These are phyloP conservation scores for Scedosporium apiospermum DNA, from an alignment of 2,329 filamentous ascomycete genomes.

Conservation along the genomic window DNA sequence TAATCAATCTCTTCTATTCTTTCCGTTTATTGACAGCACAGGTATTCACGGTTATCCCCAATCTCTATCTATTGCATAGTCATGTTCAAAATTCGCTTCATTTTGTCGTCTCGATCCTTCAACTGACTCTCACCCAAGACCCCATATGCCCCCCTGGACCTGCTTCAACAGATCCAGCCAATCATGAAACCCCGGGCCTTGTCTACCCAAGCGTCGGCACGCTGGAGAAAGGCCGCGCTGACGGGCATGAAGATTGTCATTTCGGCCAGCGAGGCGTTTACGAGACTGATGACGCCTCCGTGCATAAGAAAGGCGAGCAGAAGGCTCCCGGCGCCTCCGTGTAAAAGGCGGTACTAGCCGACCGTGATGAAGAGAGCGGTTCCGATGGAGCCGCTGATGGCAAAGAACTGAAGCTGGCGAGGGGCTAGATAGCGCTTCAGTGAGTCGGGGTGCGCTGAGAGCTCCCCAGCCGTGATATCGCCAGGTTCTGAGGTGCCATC, in stretches of 20 bases:
- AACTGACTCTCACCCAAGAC: too few species aligned
- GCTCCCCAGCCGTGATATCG: not conserved
- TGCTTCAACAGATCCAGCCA: too few species aligned
- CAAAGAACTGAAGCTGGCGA: slow-evolving; percentile 48
- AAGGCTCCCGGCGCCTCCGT: slow-evolving; percentile 36
- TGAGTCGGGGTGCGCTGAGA: not conserved
- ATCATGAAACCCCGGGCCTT: slow-evolving; percentile 49
- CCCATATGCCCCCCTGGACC: too few species aligned
- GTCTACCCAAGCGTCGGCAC: slow-evolving; percentile 56
- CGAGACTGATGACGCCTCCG: slow-evolving; percentile 31
- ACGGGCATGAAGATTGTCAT: slow-evolving; percentile 56
- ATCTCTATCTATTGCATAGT: too few species aligned
- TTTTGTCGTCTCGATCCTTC: too few species aligned
- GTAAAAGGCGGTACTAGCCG: slow-evolving; percentile 38
- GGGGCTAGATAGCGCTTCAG: slow-evolving; percentile 47
- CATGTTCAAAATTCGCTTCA: too few species aligned
- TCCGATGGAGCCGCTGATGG: slow-evolving; percentile 48
- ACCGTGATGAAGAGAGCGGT: slow-evolving; percentile 54
- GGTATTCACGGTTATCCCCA: too few species aligned
- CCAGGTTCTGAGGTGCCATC: not conserved
- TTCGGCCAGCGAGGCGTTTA: slow-evolving; percentile 58
- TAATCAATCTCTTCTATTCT: too few species aligned
- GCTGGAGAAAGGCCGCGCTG: slow-evolving; percentile 52
- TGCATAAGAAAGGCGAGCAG: slow-evolving; percentile 51
- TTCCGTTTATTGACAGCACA: too few species aligned